phyloP scores from a whole-genome alignment of 345 rosid species.

The Eucalyptus marginata region DNA sequence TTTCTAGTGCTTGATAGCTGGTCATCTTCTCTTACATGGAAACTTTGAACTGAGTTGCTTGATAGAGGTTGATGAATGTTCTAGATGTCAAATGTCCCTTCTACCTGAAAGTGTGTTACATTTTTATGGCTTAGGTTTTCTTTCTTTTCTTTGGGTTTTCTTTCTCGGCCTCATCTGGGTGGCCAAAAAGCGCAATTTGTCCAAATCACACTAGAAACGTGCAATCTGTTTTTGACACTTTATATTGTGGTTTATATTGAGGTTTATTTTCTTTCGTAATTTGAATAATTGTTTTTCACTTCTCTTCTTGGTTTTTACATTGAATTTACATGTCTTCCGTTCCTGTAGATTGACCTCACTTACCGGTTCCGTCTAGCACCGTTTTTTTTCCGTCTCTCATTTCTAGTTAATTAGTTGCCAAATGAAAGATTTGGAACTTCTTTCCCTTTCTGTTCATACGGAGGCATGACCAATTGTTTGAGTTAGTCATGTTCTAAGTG shows the following conservation, averaged over 20 bases:
- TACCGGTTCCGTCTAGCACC: not conserved
- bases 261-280: not conserved
- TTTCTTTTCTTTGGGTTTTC: not conserved
- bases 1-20: not conserved
- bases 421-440: not conserved
- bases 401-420: not conserved
- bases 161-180: not conserved
- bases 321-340: not conserved
- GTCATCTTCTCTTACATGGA: not conserved
- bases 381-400: not conserved
- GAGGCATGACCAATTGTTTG: not conserved
- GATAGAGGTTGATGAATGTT: not conserved
- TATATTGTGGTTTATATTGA: not conserved
- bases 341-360: not conserved
- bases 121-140: not conserved
- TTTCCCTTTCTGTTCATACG: not conserved
- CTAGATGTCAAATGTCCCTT: not conserved
- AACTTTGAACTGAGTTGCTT: not conserved
- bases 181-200: not conserved
- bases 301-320: not conserved
- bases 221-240: not conserved
- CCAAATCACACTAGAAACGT: not conserved
- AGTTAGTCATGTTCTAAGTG: not conserved
- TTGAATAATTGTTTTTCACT: not conserved
- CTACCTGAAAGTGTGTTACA: not conserved